Conservation (phyloP, 148 eudicot species). For the Chenopodium suecicum region DNA sequence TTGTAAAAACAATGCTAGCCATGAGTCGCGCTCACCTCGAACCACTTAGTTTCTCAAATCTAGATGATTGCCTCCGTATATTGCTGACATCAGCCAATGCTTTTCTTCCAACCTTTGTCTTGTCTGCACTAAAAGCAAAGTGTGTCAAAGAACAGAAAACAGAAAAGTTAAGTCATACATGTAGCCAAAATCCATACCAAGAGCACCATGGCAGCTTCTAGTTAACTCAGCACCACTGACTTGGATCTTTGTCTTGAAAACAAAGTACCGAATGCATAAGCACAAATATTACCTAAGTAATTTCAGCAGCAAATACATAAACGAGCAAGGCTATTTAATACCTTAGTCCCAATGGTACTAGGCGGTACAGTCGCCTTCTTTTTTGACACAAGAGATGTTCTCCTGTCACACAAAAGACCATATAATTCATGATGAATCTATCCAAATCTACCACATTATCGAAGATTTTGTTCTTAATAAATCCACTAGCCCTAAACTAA, state of each 20-base stretch:
- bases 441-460: background rate
- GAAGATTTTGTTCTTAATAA: background rate
- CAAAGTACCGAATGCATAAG: background rate
- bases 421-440: background rate
- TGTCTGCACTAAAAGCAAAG: constrained; percentile 26
- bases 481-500: background rate
- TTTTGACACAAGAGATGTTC: constrained; percentile 16
- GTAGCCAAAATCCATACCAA: constrained; percentile 23
- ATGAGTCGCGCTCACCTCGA: constrained; percentile 37
- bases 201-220: constrained; percentile 1
- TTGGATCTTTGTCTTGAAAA: constrained; percentile 9
- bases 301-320: background rate
- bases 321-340: background rate
- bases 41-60: constrained; percentile 33
- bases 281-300: background rate
- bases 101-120: constrained; percentile 46
- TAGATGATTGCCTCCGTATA: constrained; percentile 31
- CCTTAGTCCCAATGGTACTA: constrained; percentile 12
- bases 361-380: background rate
- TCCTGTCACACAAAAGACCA: constrained; percentile 8
- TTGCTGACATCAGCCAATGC: constrained; percentile 82
- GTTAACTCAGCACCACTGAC: constrained; percentile 12
- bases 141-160: constrained; percentile 11
- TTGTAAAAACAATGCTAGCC: background rate
- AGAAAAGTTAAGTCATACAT: background rate